Evolutionary conservation across 352 stramenopile genomes (phyloP).

Genomic region (Phytophthora europaea): DNA sequence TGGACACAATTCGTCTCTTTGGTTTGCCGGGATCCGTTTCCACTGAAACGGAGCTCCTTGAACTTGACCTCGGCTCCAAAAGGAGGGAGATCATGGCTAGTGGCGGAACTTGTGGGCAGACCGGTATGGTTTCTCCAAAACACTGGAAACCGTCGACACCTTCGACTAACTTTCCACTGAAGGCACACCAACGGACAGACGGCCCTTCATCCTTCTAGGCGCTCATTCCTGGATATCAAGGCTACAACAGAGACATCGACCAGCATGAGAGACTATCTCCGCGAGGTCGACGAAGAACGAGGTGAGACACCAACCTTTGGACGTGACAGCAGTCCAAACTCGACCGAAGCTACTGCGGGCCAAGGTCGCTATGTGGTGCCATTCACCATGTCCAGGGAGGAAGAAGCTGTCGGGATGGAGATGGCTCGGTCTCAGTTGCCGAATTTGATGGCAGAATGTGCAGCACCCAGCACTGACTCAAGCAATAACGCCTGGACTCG

Average conservation of each 20-base stretch:
- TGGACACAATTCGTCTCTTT: not conserved
- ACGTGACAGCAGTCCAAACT: not conserved
- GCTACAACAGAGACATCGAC: not conserved
- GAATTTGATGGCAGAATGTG: slow-evolving; percentile 48
- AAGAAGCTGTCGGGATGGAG: slow-evolving; percentile 45
- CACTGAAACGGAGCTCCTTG: slow-evolving; percentile 4
- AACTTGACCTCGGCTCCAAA: slow-evolving; percentile 10
- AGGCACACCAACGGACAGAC: slow-evolving; percentile 32
- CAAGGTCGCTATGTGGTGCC: slow-evolving; percentile 62
- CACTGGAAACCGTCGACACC: slow-evolving; percentile 33
- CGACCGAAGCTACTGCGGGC: slow-evolving; percentile 8
- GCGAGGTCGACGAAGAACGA: slow-evolving; percentile 20
- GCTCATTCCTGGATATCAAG: slow-evolving; percentile 32
- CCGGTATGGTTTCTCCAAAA: slow-evolving; percentile 13
- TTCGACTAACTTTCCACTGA: slow-evolving; percentile 31
- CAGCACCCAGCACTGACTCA: slow-evolving; percentile 7
- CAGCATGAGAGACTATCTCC: slow-evolving; percentile 32
- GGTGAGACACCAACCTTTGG: slow-evolving; percentile 8
- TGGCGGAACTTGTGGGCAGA: not conserved
- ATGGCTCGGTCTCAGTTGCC: slow-evolving; percentile 35
- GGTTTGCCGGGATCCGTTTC: not conserved
- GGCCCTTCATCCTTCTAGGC: slow-evolving; percentile 15
- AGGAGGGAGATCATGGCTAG: not conserved
- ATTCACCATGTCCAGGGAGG: slow-evolving; percentile 59
- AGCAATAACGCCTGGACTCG: slow-evolving; percentile 31